These are phyloP conservation scores for Penicillium hordei DNA, from an alignment of 2,329 filamentous ascomycete species.

Conservation along the genomic window DNA sequence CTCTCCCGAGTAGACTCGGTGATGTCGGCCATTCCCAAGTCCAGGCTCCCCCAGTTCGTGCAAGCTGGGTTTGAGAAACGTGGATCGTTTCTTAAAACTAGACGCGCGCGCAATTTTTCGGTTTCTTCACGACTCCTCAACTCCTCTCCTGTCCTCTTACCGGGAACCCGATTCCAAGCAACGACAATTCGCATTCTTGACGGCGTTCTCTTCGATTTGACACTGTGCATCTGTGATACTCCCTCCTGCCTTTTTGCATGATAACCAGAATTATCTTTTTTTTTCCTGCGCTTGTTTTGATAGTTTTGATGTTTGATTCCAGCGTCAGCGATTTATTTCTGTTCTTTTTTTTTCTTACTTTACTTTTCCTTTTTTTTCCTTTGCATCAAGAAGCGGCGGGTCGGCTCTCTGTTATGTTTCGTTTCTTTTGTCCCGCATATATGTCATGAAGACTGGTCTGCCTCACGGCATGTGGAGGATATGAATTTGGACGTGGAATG, in stretches of 20 bases:
- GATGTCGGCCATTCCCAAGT: slow-evolving; percentile 26
- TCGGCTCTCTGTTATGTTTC: slow-evolving; percentile 46
- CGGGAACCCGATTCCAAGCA: slow-evolving; percentile 33
- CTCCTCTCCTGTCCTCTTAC: slow-evolving; percentile 2
- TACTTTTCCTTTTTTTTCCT: slow-evolving; percentile 23
- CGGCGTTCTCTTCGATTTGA: slow-evolving; percentile 52
- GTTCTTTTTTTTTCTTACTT: slow-evolving; percentile 25
- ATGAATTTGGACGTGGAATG: slow-evolving; percentile 45
- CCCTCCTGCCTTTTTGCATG: slow-evolving; percentile 42
- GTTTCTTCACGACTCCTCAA: neutral
- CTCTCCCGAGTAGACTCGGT: slow-evolving; percentile 35
- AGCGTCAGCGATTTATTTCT: slow-evolving; percentile 50
- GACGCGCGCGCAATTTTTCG: neutral
- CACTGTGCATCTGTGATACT: slow-evolving; percentile 47
- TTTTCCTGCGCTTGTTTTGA: slow-evolving; percentile 40
- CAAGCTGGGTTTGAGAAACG: slow-evolving; percentile 8
- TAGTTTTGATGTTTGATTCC: slow-evolving; percentile 40
- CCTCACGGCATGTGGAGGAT: slow-evolving; percentile 49
- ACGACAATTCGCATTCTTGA: slow-evolving; percentile 43
- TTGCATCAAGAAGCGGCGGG: slow-evolving; percentile 50
- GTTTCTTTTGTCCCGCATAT: slow-evolving; percentile 43
- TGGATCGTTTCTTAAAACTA: slow-evolving; percentile 20
- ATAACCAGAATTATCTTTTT: slow-evolving; percentile 26
- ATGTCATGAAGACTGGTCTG: slow-evolving; percentile 51
- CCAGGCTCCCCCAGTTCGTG: slow-evolving; percentile 3